Base-by-base conservation (phyloP, 495 filamentous ascomycete species). In the Penicillium chermesinum region DNA sequence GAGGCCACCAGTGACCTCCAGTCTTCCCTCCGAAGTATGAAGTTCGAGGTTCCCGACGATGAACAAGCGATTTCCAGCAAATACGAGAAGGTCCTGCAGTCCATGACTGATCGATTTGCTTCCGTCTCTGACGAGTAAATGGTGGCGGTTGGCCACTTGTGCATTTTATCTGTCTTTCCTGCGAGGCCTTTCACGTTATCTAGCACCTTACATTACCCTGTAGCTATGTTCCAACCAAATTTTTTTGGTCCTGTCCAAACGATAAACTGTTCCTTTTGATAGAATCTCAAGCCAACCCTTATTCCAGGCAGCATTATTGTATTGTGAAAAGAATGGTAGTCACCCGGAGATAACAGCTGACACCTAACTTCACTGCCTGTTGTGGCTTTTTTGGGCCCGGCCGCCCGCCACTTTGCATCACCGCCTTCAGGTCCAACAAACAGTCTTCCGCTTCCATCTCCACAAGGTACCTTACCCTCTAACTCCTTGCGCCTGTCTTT, bases 21-120 rank as follows among this genome's bases (percentile, higher is more conserved):
- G 71, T 79, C 68, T 34, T 70, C 87, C 44, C 76, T 98, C 57
- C 79, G 91, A 54, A 84, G 75, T 64, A 93, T 98, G 82, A 98
- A 98, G 73, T 98, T 98, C 66, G 91, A 97, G 78, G 66, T 95
- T 50, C 87, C 90, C 7, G 78, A 75, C 9, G 82, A 96, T 20
- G 74, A 91, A 71, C 79, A 87, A 53, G 77, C 69, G 55, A 73
- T 95, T 41, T 77, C 73, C 49, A 88, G 85, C 75, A 91, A 89
- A 86, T 98, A 96, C 65, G 93, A 98, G 77, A 84, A 83, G 59
- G 77, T 97, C 57, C 76, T 88, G 57, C 88, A 95, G 70, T 77
- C 78, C 49, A 89, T 98, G 91, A 81, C 85, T 47, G 94, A 98
- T 69, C 90, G 94, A 66, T 98, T 97, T 70, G 94, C 94, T 15